phyloP scores from a whole-genome alignment of 2,329 filamentous ascomycete genomes.

The Cladophialophora yegresii region DNA sequence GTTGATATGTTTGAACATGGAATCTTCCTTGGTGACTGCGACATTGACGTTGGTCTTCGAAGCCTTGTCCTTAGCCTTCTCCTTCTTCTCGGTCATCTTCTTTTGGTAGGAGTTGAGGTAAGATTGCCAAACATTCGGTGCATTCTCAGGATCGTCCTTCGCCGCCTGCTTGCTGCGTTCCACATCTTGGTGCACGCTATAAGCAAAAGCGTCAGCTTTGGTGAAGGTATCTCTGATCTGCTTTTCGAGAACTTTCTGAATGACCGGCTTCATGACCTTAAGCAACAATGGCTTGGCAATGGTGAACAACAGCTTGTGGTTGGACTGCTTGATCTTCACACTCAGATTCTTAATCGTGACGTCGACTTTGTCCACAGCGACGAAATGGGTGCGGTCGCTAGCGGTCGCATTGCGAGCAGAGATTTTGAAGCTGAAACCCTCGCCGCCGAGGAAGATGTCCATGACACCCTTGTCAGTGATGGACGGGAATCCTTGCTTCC shows the following conservation, averaged over 20 bases:
- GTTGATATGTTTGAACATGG: conserved; percentile 84
- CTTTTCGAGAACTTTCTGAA: conserved; percentile 87
- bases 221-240: conserved; percentile 81
- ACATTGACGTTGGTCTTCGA: conserved; percentile 76
- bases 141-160: conserved; percentile 68
- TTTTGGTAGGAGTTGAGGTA: conserved; percentile 76
- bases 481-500: conserved; percentile 88
- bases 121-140: conserved; percentile 80
- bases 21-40: conserved; percentile 83
- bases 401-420: conserved; percentile 79
- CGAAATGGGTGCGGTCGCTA: conserved; percentile 76
- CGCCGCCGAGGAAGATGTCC: conserved; percentile 83
- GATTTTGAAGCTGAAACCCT: conserved; percentile 89
- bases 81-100: conserved; percentile 71
- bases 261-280: conserved; percentile 76
- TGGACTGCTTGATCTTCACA: conserved; percentile 91
- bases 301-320: conserved; percentile 85
- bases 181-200: conserved; percentile 78
- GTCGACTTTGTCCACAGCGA: conserved; percentile 88
- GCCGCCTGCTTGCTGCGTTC: conserved; percentile 69
- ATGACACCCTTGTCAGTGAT: conserved; percentile 84
- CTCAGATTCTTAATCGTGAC: conserved; percentile 79
- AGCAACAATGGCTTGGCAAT: conserved; percentile 86
- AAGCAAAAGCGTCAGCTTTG: conserved; percentile 71
- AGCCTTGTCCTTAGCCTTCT: conserved; percentile 66